These are phyloP conservation scores for sorghum (Sorghum bicolor) DNA, from an alignment of 176 grass and related monocot species.

Conservation along the genomic window DNA sequence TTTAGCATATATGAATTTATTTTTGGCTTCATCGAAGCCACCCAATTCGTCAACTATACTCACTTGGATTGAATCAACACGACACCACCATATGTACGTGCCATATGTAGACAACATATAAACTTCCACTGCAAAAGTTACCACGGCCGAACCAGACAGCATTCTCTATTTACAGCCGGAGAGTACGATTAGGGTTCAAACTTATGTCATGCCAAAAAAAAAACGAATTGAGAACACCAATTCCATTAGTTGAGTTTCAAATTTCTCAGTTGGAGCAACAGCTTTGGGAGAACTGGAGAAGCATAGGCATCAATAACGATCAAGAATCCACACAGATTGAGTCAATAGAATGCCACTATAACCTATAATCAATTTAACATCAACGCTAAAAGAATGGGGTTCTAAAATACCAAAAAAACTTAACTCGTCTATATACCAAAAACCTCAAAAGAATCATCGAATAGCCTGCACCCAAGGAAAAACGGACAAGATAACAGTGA, in stretches of 20 bases:
- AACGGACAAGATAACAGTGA: slow-evolving; percentile 10
- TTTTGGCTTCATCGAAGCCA: not conserved
- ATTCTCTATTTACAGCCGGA: not conserved
- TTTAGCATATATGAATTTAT: not conserved
- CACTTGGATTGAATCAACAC: not conserved
- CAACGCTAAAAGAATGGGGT: slow-evolving; percentile 44
- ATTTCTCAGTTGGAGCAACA: slow-evolving; percentile 5
- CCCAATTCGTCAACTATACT: not conserved
- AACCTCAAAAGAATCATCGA: slow-evolving; percentile 29
- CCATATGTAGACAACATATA: slow-evolving; percentile 2
- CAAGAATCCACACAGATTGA: slow-evolving; percentile 8
- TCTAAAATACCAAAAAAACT: slow-evolving; percentile 41
- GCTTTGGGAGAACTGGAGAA: not conserved
- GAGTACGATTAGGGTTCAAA: not conserved
- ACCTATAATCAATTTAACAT: slow-evolving; percentile 55
- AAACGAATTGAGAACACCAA: not conserved
- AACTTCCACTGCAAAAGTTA: not conserved
- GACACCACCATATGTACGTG: not conserved
- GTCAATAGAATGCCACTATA: slow-evolving; percentile 16
- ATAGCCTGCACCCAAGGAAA: slow-evolving; percentile 4
- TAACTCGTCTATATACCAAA: slow-evolving; percentile 44
- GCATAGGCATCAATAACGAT: slow-evolving; percentile 15
- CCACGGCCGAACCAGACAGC: not conserved
- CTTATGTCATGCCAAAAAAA: not conserved
- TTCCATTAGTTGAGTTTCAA: slow-evolving; percentile 2